Evolutionary conservation across 164 flowering plant species (phyloP), one percentile per base, ranked within the genome.

Genomic region (Santalum album): DNA sequence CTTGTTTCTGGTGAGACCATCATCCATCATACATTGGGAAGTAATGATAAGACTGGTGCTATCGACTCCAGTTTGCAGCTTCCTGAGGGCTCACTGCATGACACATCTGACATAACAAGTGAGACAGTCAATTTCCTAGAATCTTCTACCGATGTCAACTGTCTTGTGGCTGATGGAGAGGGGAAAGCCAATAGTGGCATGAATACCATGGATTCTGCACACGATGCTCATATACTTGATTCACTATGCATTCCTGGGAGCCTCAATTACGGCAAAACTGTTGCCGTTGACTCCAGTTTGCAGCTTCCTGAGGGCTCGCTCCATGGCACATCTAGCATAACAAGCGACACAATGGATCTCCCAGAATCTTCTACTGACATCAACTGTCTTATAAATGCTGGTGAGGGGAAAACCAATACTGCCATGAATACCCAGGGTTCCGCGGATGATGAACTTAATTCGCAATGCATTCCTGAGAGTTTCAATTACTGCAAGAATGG

Each of bases 21-120:
- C 19, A 26, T 34, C 23, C 36, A 53, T 48, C n/a, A 44, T 19
- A n/a, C n/a, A n/a, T n/a, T n/a, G n/a, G n/a, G n/a, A n/a, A n/a
- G n/a, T n/a, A 51, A 18, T 18, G 25, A 12, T 27, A 60, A 34
- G 47, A 12, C 58, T 53, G 16, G 40, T 29, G 40, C 29, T 19
- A 46, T n/a, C 34, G 64, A 62, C 21, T 46, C 59, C 19, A 25
- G 26, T 46, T 50, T 29, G 3, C 56, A 51, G 51, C 63, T 49
- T 53, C 42, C 50, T 48, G 54, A 47, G 53, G 62, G 58, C n/a
- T 51, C 51, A 21, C 47, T 23, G 53, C 39, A 62, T 63, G 42
- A 55, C 55, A 22, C 45, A n/a, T 51, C 54, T 25, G 36, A 25
- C 18, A 6, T 49, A 20, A 56, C 55, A 21, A 35, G 26, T 12